Percentiles rank a stretch among this genome's conserved stretches.
These are phyloP conservation scores for Exutisphaerella laricina DNA, from an alignment of 2,329 filamentous ascomycete genomes.

Conservation along the genomic window DNA sequence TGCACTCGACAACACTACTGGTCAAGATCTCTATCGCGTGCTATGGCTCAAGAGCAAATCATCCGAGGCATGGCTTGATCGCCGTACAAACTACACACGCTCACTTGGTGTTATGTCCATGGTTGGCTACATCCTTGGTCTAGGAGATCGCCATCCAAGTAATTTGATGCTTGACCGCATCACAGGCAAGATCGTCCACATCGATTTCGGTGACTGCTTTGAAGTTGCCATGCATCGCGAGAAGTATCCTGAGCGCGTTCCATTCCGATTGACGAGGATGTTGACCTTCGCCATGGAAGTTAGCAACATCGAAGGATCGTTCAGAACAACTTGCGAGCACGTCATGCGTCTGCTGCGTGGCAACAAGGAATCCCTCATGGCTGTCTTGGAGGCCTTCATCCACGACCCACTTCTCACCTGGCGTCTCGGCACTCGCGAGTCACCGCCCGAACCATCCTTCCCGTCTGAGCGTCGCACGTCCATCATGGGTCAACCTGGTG, in stretches of 20 bases:
- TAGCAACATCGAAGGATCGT: constrained; percentile 98
- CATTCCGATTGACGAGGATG: constrained; percentile 97
- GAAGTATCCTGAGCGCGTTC: constrained; percentile 95
- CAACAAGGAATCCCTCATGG: constrained; percentile 98
- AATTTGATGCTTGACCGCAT: constrained; percentile 96
- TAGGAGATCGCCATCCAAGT: constrained; percentile 94
- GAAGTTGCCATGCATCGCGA: constrained; percentile 99
- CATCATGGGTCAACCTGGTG: constrained; percentile 47
- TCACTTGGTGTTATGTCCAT: constrained; percentile 99
- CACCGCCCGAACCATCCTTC: constrained; percentile 55
- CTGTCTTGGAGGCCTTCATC: constrained; percentile 97
- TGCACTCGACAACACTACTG: constrained; percentile 97
- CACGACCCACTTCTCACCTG: constrained; percentile 98
- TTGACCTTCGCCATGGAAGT: constrained; percentile 99
- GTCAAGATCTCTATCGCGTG: constrained; percentile 95
- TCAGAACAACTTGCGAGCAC: constrained; percentile 95
- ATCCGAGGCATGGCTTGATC: constrained; percentile 94
- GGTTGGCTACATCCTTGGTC: constrained; percentile 98
- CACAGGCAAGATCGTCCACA: constrained; percentile 95
- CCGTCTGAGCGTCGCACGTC: constrained; percentile 56
- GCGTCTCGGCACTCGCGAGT: constrained; percentile 66
- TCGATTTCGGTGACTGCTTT: constrained; percentile 99
- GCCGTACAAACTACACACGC: constrained; percentile 96
- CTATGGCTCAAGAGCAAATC: constrained; percentile 99
- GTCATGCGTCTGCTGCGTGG: constrained; percentile 95